Evolutionary conservation across 2,329 filamentous ascomycete genomes (phyloP).

Genomic region (Cercospora citrullina): DNA sequence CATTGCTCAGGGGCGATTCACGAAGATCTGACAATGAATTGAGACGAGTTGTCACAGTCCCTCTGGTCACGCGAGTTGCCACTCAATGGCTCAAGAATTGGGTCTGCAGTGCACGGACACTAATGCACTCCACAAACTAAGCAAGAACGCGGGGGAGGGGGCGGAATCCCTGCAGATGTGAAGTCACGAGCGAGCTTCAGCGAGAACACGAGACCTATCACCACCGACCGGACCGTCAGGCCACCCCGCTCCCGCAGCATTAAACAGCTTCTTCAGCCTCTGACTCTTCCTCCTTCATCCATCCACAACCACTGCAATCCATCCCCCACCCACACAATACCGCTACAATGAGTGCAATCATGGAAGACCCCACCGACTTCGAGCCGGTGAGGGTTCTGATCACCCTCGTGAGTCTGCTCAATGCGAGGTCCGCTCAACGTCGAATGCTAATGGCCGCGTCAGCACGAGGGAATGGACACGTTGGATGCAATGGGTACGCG

Average conservation of each 20-base stretch:
- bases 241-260: constrained; percentile 1
- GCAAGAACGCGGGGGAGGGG: neutral
- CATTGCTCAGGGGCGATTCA: neutral
- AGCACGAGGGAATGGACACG: constrained; percentile 33
- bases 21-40: neutral
- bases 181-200: neutral
- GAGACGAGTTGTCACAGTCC: neutral
- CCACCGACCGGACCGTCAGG: constrained; percentile 4
- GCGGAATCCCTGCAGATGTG: neutral
- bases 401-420: constrained; percentile 34
- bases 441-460: constrained; percentile 44
- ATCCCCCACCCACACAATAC: constrained; percentile 21
- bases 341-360: constrained; percentile 52
- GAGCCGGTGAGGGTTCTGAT: constrained; percentile 61
- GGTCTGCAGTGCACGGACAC: neutral
- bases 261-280: constrained; percentile 7
- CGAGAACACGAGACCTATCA: constrained; percentile 5
- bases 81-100: neutral
- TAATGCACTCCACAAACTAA: neutral
- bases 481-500: constrained; percentile 50
- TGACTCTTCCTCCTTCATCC: constrained; percentile 2
- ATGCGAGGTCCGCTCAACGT: neutral
- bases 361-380: constrained; percentile 43
- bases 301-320: neutral
- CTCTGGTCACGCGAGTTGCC: neutral